Base-by-base conservation (phyloP, 441 rosid genomes). In the Gossypium aridum region DNA sequence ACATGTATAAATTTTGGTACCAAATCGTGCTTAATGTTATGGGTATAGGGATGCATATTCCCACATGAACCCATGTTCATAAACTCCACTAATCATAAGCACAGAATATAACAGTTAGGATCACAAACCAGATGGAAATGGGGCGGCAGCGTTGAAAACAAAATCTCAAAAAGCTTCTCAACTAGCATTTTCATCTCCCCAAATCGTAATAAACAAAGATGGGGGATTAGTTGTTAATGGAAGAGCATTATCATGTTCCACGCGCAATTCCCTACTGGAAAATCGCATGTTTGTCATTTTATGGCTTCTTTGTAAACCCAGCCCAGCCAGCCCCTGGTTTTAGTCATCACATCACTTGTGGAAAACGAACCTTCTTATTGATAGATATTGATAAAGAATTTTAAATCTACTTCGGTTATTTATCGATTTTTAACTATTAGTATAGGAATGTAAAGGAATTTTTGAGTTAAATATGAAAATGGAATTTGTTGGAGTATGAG, bases 21-120 rank as follows among this genome's bases (percentile, higher is more conserved):
- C 56, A 51, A 51, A 51, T 51, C 1, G 53, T 10, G 14, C 10
- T 9, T 47, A 47, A 47, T 47, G n/a, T 9, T 47, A 47, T 28
- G 1, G 34, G 34, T 28, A 28, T 4, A 28, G 34, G 34, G 34
- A 28, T 14, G 14, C 3, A 47, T 31, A 51, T 61, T 26, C 64
- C 55, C 76, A 73, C 80, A 77, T 78, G 83, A 78, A 43, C 73
- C 77, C 81, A 77, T 78, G 84, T 80, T 77, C 76, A 28, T 16
- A 10, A 5, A 28, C 55, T 17, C 65, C 70, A 45, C 78, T 74
- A 76, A 72, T 55, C 78, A 66, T 51, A 75, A 72, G 71, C 49
- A 73, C 72, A 60, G 62, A 77, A 77, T 74, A 71, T 53, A 73
- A 74, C 79, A 75, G 76, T 73, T 78, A 20, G 74, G 75, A 77